phyloP scores from a whole-genome alignment of 2,329 filamentous ascomycete species.

The Ophiocordyceps camponoti-leonardi region DNA sequence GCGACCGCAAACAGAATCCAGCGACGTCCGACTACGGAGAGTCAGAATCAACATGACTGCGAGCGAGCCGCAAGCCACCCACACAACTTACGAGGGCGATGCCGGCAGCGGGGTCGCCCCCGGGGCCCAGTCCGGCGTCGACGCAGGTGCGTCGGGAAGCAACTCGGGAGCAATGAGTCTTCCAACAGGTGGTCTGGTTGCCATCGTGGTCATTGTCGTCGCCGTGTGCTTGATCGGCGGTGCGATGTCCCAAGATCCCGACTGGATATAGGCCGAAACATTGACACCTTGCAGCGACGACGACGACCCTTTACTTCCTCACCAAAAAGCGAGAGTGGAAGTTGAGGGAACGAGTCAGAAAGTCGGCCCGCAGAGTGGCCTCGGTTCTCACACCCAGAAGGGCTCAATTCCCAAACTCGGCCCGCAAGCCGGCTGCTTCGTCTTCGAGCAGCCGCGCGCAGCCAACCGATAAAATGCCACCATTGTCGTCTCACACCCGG shows the following conservation, averaged over 20 bases:
- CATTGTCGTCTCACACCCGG: slow-evolving; percentile 32
- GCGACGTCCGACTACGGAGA: neutral
- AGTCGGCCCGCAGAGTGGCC: slow-evolving; percentile 46
- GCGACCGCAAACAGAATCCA: neutral
- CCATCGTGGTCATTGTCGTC: slow-evolving; percentile 57
- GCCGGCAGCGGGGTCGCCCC: slow-evolving; percentile 17
- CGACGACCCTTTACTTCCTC: slow-evolving; percentile 54
- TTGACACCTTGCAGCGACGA: slow-evolving; percentile 31
- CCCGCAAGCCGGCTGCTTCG: slow-evolving; percentile 23
- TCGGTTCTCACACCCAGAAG: slow-evolving; percentile 45
- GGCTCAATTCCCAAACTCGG: slow-evolving; percentile 40
- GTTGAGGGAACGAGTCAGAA: slow-evolving; percentile 52
- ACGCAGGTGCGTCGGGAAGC: slow-evolving; percentile 48
- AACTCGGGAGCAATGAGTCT: slow-evolving; percentile 39
- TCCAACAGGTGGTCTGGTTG: slow-evolving; percentile 52
- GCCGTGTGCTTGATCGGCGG: slow-evolving; percentile 51
- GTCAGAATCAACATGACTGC: slow-evolving; percentile 21
- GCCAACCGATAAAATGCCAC: slow-evolving; percentile 36
- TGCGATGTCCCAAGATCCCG: slow-evolving; percentile 21
- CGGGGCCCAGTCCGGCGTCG: slow-evolving; percentile 24
- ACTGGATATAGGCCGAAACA: neutral
- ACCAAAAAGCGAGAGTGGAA: slow-evolving; percentile 80
- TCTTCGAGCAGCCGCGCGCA: slow-evolving; percentile 21
- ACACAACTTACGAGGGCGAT: slow-evolving; percentile 11
- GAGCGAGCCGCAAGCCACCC: slow-evolving; percentile 25